A percentile compares a stretch with the other conserved stretches of the same genome.
Evolutionary conservation across 2,329 filamentous ascomycete genomes (phyloP).

Genomic region (Paecilomyces sp.): DNA sequence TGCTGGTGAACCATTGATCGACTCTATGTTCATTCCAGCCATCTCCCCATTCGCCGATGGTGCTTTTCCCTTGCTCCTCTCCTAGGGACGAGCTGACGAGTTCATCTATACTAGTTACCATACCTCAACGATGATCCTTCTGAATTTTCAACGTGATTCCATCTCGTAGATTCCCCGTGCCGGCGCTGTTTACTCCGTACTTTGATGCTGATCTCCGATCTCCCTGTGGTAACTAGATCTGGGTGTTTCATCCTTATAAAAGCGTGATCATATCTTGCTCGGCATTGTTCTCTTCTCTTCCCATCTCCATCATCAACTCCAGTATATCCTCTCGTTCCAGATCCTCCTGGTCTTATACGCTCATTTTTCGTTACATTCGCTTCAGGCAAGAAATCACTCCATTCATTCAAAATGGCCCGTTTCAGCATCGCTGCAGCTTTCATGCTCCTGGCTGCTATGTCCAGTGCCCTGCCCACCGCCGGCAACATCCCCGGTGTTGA

Average conservation of each 20-base stretch:
- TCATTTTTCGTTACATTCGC: slow-evolving; percentile 6
- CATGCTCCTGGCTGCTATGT: slow-evolving; percentile 19
- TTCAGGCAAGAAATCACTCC: slow-evolving; percentile 1
- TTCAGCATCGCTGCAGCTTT: slow-evolving; percentile 18
- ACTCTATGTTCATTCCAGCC: background rate
- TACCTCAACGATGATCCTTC: background rate
- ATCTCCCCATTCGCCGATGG: background rate
- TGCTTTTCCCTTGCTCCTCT: background rate
- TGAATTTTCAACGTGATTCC: background rate
- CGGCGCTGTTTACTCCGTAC: background rate
- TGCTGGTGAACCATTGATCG: background rate
- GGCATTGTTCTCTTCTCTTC: background rate
- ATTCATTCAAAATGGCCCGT: slow-evolving; percentile 19
- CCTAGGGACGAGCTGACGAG: background rate
- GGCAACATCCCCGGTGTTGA: background rate
- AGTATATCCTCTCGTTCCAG: background rate
- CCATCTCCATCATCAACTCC: background rate
- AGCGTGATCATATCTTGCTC: background rate
- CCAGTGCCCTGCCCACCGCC: slow-evolving; percentile 18
- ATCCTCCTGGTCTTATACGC: slow-evolving; percentile 7
- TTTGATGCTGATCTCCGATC: background rate
- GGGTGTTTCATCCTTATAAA: background rate
- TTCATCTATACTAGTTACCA: background rate
- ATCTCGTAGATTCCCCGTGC: background rate
- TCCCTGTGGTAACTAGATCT: background rate